Evolutionary conservation across 179 eudicot genomes (phyloP).

Genomic region (Carnegiea gigantea): DNA sequence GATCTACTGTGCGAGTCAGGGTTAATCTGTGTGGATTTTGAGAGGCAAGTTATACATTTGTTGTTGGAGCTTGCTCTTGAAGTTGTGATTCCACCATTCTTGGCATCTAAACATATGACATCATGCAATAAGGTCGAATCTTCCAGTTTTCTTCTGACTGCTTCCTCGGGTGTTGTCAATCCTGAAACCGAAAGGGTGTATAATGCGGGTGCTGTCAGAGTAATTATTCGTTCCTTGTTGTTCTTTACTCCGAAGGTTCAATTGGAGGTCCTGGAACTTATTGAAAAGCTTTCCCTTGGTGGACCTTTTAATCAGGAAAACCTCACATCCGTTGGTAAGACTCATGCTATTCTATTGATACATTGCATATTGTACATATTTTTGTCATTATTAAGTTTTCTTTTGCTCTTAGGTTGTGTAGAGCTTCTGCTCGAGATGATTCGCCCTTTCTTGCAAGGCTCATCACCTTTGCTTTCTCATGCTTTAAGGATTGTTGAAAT

Average conservation of each 20-base stretch:
- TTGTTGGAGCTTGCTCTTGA: slow-evolving; percentile 93
- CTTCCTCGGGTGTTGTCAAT: slow-evolving; percentile 62
- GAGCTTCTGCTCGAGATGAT: slow-evolving; percentile 93
- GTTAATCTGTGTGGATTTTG: slow-evolving; percentile 79
- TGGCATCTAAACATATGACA: slow-evolving; percentile 49
- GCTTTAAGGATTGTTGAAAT: slow-evolving; percentile 85
- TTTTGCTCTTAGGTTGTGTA: slow-evolving; percentile 73
- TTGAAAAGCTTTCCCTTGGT: slow-evolving; percentile 88
- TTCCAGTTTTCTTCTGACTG: slow-evolving; percentile 54
- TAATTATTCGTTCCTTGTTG: slow-evolving; percentile 76
- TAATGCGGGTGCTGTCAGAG: slow-evolving; percentile 92
- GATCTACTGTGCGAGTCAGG: slow-evolving; percentile 92
- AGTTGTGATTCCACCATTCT: slow-evolving; percentile 82
- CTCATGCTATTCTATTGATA: slow-evolving; percentile 15
- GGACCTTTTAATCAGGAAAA: slow-evolving; percentile 96
- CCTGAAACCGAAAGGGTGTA: slow-evolving; percentile 77
- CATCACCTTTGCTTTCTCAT: slow-evolving; percentile 77
- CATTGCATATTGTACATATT: not conserved
- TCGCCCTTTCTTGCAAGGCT: slow-evolving; percentile 79
- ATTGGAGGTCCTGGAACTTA: slow-evolving; percentile 70
- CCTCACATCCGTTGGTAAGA: slow-evolving; percentile 91
- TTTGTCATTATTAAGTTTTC: slow-evolving; percentile 16
- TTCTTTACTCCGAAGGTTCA: slow-evolving; percentile 95
- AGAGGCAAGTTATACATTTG: slow-evolving; percentile 91
- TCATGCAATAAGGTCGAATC: slow-evolving; percentile 44